Base-by-base conservation (phyloP, 2,329 filamentous ascomycete species). In the Scolecobasidium constrictum region DNA sequence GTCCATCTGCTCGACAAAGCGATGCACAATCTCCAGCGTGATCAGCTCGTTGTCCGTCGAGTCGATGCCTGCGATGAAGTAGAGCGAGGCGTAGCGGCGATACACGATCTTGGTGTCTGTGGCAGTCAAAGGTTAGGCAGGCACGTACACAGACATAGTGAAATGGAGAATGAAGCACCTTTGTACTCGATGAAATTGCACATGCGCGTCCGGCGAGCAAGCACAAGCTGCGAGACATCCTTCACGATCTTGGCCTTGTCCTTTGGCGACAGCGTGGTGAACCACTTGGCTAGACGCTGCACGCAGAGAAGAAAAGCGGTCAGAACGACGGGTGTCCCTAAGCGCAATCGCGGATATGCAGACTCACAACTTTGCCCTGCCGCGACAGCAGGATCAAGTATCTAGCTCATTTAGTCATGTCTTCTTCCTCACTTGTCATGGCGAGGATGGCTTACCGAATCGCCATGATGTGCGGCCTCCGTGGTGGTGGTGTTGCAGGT, bases 191-290 rank as follows among this genome's bases (percentile, higher is more conserved):
- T 77, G 66, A 98, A 98, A 68, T 98, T 98, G 77, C 92, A 98
- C 92, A 98, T 98, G 63, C 92, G 86, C 47, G 92, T 96, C 58
- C 92, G 79, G 53, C 92, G 79, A 49, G 92, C 92, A 52, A 98
- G 81, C 53, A 98, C 92, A 39, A 96, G 83, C 67, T 96, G 92
- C 48, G 92, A 87, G 57, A 98, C 92, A 73, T 98, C 92, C 68
- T 98, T 98, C 75, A 98, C 90, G 61, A 98, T 96, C 75, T 98
- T 98, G 67, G 90, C 92, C 72, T 98, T 98, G 61, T 98, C 92
- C 67, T 83, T 95, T 50, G 92, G 92, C 26, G 90, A 94, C 49
- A 98, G 76, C 13, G 92, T 98, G 43, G 88, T 94, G 69, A 98
- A 98, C 92, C 92, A 98, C 71, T 98, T 98, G 53, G 92, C 92